Conservation (phyloP, 106 monocot genomes). For the Chionographis japonica region DNA sequence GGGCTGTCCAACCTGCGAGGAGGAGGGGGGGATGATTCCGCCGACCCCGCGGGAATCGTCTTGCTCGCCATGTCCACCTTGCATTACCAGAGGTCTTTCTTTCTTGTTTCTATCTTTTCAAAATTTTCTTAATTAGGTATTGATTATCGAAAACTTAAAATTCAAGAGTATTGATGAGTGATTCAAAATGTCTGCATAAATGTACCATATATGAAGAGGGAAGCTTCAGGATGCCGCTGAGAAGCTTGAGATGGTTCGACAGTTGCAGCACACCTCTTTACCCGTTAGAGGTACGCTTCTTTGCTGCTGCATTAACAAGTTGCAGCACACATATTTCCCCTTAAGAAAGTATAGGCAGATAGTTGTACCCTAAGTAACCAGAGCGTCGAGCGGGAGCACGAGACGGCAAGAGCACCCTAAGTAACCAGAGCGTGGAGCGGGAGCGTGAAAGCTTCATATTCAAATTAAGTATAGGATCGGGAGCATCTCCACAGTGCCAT, state of each 20-base stretch:
- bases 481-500: too few relatives aligned
- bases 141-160: too few relatives aligned
- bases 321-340: too few relatives aligned
- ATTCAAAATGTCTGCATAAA: neutral
- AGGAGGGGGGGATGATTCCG: constrained; percentile 11
- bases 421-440: too few relatives aligned
- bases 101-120: neutral
- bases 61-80: constrained; percentile 76
- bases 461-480: too few relatives aligned
- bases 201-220: constrained; percentile 35
- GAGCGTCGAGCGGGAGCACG: too few relatives aligned
- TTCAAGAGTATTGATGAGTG: too few relatives aligned
- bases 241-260: constrained; percentile 63
- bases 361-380: too few relatives aligned
- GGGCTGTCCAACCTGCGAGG: constrained; percentile 41
- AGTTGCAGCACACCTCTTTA: constrained; percentile 27
- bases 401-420: too few relatives aligned
- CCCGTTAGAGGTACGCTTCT: constrained; percentile 39
- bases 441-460: too few relatives aligned
- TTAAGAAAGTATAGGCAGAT: too few relatives aligned
- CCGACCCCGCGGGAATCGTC: constrained; percentile 32
- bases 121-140: neutral
- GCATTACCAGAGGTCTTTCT: constrained; percentile 56
- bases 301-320: too few relatives aligned
- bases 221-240: constrained; percentile 62